These are phyloP conservation scores for Ganoderma multipileum DNA, from an alignment of 1,284 basidiomycete species.

Conservation along the genomic window DNA sequence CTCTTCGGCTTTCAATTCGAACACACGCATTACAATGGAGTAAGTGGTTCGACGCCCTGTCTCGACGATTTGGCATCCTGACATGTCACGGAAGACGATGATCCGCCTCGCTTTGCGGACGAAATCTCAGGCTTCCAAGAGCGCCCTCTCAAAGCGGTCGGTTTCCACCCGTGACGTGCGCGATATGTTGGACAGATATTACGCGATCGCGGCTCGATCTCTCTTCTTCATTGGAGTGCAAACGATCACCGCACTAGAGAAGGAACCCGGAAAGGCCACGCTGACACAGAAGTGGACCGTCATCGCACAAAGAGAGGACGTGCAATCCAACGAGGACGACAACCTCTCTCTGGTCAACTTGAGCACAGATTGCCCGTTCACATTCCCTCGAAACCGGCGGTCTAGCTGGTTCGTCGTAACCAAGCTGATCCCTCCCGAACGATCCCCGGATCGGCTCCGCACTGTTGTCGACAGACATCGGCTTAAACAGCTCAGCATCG, in stretches of 20 bases:
- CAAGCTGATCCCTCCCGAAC: neutral
- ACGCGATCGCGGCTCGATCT: conserved; percentile 13
- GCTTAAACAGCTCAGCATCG: conserved; percentile 20
- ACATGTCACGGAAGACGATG: conserved; percentile 45
- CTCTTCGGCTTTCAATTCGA: conserved; percentile 46
- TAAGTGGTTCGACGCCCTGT: conserved; percentile 34
- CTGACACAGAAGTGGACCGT: conserved; percentile 8
- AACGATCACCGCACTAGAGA: neutral
- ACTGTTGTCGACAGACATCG: conserved; percentile 2
- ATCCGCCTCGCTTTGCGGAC: conserved; percentile 53
- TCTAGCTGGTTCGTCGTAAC: neutral
- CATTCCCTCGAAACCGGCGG: no score
- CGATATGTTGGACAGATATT: conserved; percentile 20
- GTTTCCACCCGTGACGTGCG: conserved; percentile 14
- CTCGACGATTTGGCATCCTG: neutral
- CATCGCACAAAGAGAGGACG: neutral
- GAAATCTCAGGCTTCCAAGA: conserved; percentile 14
- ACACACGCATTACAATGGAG: conserved; percentile 44
- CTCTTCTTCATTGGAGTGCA: conserved; percentile 26
- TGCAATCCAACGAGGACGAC: neutral
- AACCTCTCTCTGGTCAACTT: neutral
- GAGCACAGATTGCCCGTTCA: neutral
- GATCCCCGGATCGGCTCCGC: neutral
- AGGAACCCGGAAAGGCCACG: neutral
- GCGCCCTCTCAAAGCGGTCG: conserved; percentile 14